Evolutionary conservation across 2,329 filamentous ascomycete genomes (phyloP), one percentile per base, ranked within the genome.

Genomic region (Epichloe aotearoae): DNA sequence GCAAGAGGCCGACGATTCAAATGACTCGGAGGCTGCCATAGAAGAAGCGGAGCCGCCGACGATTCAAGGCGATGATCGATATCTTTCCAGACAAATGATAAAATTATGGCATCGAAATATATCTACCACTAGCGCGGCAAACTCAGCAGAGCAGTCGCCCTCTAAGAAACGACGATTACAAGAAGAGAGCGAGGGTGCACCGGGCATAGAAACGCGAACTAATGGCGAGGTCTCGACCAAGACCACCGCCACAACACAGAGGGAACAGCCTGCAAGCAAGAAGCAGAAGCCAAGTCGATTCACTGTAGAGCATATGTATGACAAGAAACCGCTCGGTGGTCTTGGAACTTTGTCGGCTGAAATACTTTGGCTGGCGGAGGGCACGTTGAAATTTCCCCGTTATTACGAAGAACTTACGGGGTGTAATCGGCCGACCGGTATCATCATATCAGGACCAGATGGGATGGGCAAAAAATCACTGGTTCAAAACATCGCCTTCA

Each of bases 391-490:
- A 48, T 47, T 47, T 12, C 57, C 60, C 2, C 56, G 59, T 7
- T 19, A 56, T 8, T 60, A 58, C 42, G 51, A 53, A 8, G 19
- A 43, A 12, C 52, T 52, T 4, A 1, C 8, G 26, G 40, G 46
- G 5, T 57, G 55, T 50, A 51, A 57, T n/a, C 54, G 50, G 17
- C 49, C 53, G 0, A 52, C 59, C 0, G 86, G 86, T 47, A 80
- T 93, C 15, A 66, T 93, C 3, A 68, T 94, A 2, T 85, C 90
- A 58, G 88, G 88, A 0, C 88, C 88, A 0, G 80, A 84, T 1
- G 87, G 87, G 17, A 88, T 85, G 55, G 88, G 88, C 55, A 93
- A 94, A 64, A 88, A 82, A 0, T 82, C 87, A 63, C 77, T 91
- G 45, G 81, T 87, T 6, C 79, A 84, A 59, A 84, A 82, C 1